Evolutionary conservation across 1,284 basidiomycete genomes (phyloP), one percentile per base, ranked within the genome.

Genomic region (Ganoderma leucocontextum): DNA sequence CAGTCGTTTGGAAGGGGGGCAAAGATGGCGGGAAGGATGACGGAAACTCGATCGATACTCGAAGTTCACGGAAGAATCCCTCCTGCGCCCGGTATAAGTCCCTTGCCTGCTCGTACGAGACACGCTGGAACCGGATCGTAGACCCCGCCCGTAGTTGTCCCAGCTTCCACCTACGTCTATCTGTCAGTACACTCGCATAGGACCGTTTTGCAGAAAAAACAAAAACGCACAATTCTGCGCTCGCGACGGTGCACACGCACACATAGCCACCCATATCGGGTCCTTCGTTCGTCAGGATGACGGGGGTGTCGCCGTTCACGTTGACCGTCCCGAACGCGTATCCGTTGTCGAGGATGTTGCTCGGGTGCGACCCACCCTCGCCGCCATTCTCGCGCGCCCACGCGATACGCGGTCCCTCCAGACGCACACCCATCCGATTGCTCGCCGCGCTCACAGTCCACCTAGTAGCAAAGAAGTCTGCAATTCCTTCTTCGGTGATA

Each of bases 281-380:
- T 0, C 87, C 88, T 73, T 91, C 91, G 38, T 85, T 82, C 0
- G 86, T 85, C 53, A 92, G 78, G 33, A 92, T 86, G 2, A 93
- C 90, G 0, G 92, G 90, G 0, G 90, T 91, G 74, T 93, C 91
- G 2, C 91, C 92, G 72, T 92, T 93, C 72, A 91, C 72, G 71
- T 90, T 89, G 70, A 93, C 77, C 1, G 86, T 84, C 5, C 89
- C 89, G 29, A 82, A 79, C 0, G 87, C 85, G 74, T 92, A 93
- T 2, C 87, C 89, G 68, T 91, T 89, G 72, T 92, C 91, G 25
- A 91, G 83, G 60, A 92, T 88, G 73, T 93, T 93, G 49, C 86
- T 88, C 0, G 91, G 91, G 76, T 93, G 92, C 13, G 87, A 87
- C 0, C 91, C 91, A 8, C 91, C 91, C 74, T 92, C 87, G 0